A percentile compares a stretch with the other conserved stretches of the same genome.
These are phyloP conservation scores for Peniophora sp. DNA, from an alignment of 1,284 basidiomycete genomes.

Conservation along the genomic window DNA sequence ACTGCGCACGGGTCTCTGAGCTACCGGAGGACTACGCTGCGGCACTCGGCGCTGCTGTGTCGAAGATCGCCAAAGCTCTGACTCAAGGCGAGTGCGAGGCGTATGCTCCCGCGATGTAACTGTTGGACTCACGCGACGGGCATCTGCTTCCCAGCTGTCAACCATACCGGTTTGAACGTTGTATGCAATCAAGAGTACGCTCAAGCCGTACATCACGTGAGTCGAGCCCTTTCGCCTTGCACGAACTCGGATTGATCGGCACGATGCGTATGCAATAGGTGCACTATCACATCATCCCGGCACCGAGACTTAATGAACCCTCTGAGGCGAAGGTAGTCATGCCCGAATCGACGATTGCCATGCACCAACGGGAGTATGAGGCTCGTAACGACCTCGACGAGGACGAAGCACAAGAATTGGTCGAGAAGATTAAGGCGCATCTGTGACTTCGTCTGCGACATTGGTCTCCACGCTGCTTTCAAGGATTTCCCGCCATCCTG, in stretches of 20 bases:
- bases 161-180: conserved; percentile 62
- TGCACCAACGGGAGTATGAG: conserved; percentile 53
- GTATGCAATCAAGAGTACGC: conserved; percentile 79
- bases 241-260: background rate
- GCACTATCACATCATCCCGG: conserved; percentile 75
- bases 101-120: background rate
- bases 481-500: too few species aligned
- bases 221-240: conserved; percentile 15
- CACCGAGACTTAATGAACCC: conserved; percentile 30
- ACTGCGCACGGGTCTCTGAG: conserved; percentile 55
- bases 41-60: conserved; percentile 48
- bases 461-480: too few species aligned
- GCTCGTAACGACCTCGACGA: conserved; percentile 50
- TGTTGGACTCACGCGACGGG: background rate
- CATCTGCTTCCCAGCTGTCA: conserved; percentile 33
- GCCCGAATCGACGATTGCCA: conserved; percentile 30
- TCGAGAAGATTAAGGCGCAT: conserved; percentile 36
- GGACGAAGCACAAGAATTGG: conserved; percentile 42
- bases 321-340: background rate
- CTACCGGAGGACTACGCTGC: conserved; percentile 54
- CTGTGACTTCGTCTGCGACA: conserved; percentile 18
- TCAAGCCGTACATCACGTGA: conserved; percentile 71
- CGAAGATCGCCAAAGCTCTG: conserved; percentile 53
- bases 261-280: conserved; percentile 35
- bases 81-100: conserved; percentile 38